Evolutionary conservation across 2,329 filamentous ascomycete genomes (phyloP).

Genomic region (Colletotrichum neosansevieriae): DNA sequence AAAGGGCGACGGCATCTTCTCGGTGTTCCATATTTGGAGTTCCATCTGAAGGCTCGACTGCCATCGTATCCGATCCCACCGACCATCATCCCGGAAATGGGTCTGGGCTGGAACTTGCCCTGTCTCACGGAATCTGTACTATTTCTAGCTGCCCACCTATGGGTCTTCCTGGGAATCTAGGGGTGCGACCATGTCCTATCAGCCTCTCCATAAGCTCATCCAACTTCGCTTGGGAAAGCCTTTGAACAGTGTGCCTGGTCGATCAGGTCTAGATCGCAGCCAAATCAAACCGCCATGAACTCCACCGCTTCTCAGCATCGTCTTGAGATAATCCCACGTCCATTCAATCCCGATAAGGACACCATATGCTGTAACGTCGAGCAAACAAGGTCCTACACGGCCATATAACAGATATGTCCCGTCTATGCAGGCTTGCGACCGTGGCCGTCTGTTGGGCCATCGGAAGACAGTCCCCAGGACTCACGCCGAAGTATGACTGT

Average conservation of each 20-base stretch:
- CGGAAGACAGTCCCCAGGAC: conserved; percentile 22
- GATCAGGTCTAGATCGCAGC: conserved; percentile 32
- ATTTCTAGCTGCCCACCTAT: conserved; percentile 24
- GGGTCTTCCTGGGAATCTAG: background rate
- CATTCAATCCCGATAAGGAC: conserved; percentile 7
- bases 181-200: conserved; percentile 7
- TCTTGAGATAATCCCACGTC: background rate
- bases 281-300: background rate
- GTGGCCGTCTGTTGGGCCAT: background rate
- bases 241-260: conserved; percentile 23
- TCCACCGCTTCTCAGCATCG: conserved; percentile 14
- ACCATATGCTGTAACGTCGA: conserved; percentile 4
- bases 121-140: conserved; percentile 6
- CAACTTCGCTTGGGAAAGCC: conserved; percentile 19
- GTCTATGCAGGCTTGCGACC: conserved; percentile 2
- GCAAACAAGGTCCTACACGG: background rate
- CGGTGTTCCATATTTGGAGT: conserved; percentile 22
- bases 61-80: conserved; percentile 4
- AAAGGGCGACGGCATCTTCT: conserved; percentile 7
- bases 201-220: conserved; percentile 20
- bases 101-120: background rate
- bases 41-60: conserved; percentile 23
- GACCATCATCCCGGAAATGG: conserved; percentile 24
- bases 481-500: background rate
- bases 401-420: background rate